Conservation (phyloP, 2,329 filamentous ascomycete species). For the Davidsoniella eucalypti region DNA sequence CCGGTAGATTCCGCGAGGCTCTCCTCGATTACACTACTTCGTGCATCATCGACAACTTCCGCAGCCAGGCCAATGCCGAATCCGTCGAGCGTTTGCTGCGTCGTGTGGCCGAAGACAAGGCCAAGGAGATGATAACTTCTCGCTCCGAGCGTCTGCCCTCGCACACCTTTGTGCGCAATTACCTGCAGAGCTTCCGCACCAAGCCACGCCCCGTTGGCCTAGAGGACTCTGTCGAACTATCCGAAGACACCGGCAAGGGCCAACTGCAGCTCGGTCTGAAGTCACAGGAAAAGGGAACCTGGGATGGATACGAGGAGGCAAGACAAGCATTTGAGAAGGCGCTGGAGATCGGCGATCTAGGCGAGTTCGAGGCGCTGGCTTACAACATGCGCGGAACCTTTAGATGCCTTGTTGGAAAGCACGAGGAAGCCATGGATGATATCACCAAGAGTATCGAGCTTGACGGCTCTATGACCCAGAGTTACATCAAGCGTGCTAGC, state of each 20-base stretch:
- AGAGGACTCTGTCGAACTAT: slow-evolving; percentile 63
- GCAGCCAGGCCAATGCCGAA: slow-evolving; percentile 75
- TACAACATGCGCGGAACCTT: slow-evolving; percentile 97
- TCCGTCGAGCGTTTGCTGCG: slow-evolving; percentile 87
- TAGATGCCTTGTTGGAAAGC: slow-evolving; percentile 79
- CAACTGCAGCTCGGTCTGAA: slow-evolving; percentile 72
- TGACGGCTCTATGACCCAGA: slow-evolving; percentile 76
- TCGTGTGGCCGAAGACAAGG: slow-evolving; percentile 91
- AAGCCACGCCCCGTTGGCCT: slow-evolving; percentile 66
- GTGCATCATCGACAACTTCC: slow-evolving; percentile 97
- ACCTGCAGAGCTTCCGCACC: slow-evolving; percentile 91
- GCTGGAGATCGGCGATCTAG: slow-evolving; percentile 64
- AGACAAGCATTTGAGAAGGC: slow-evolving; percentile 75
- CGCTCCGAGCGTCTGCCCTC: slow-evolving; percentile 80
- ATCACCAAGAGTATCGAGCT: slow-evolving; percentile 87
- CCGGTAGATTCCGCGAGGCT: slow-evolving; percentile 80
- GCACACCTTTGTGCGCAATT: slow-evolving; percentile 94
- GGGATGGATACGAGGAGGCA: slow-evolving; percentile 82
- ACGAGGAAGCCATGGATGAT: slow-evolving; percentile 64
- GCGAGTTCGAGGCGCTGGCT: slow-evolving; percentile 71
- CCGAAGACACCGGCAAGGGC: slow-evolving; percentile 64
- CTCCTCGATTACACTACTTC: slow-evolving; percentile 95
- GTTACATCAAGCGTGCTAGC: slow-evolving; percentile 96
- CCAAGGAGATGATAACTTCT: slow-evolving; percentile 72
- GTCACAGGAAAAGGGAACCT: slow-evolving; percentile 70